phyloP scores from a whole-genome alignment of 306 rosid species.

The Sphenostylis stenocarpa region DNA sequence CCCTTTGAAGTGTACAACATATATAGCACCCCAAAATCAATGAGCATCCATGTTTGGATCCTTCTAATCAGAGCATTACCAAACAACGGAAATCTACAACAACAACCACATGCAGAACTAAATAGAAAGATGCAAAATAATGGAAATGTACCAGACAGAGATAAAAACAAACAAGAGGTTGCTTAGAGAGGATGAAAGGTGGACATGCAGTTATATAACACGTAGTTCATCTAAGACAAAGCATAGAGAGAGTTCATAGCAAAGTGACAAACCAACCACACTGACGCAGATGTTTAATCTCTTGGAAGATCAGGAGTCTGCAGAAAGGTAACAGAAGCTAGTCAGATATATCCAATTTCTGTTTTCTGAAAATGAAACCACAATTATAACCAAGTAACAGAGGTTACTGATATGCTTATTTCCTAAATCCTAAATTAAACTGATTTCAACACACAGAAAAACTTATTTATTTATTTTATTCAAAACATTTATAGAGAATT shows the following conservation, averaged over 20 bases:
- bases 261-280: slow-evolving; percentile 48
- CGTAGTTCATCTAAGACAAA: slow-evolving; percentile 35
- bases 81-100: not conserved
- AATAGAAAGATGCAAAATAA: not conserved
- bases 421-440: no score
- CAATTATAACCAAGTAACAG: not conserved
- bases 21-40: not conserved
- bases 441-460: no score
- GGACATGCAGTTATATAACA: slow-evolving; percentile 29
- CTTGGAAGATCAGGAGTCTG: slow-evolving; percentile 43
- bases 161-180: not conserved
- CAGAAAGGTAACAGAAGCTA: slow-evolving; percentile 24
- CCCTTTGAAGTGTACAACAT: not conserved
- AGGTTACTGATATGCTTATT: not conserved
- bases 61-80: not conserved
- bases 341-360: not conserved
- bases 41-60: not conserved
- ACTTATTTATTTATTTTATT: no score
- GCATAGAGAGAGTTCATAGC: not conserved
- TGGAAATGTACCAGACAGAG: slow-evolving; percentile 14
- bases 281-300: slow-evolving; percentile 50
- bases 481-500: no score
- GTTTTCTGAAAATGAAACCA: slow-evolving; percentile 9
- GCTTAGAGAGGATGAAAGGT: slow-evolving; percentile 3
- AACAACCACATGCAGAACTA: not conserved